Evolutionary conservation across 108 stramenopile genomes (phyloP).

Genomic region (Cyclotella cryptica): DNA sequence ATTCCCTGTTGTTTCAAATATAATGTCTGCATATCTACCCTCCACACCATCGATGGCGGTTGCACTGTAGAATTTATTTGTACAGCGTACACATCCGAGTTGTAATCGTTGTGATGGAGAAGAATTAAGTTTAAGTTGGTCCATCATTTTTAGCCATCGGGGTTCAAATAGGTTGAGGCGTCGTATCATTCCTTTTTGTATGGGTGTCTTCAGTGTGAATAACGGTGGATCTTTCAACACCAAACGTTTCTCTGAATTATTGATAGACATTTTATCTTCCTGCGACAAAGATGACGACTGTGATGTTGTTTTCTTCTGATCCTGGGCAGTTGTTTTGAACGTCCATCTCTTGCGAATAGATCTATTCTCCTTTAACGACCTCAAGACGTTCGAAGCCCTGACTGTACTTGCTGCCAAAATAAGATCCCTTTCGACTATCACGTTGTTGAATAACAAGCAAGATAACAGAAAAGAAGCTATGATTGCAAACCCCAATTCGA

Average conservation of each 20-base stretch:
- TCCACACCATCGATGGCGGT: conserved; percentile 49
- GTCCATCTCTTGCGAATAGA: conserved; percentile 63
- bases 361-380: conserved; percentile 40
- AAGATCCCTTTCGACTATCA: conserved; percentile 57
- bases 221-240: conserved; percentile 39
- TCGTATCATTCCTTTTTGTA: conserved; percentile 40
- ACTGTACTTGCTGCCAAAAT: conserved; percentile 50
- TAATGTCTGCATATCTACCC: conserved; percentile 62
- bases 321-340: conserved; percentile 29
- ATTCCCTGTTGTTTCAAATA: conserved; percentile 54
- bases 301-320: not conserved
- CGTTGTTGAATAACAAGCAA: conserved; percentile 58
- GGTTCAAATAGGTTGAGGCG: conserved; percentile 67
- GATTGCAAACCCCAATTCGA: conserved; percentile 34
- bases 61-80: conserved; percentile 69
- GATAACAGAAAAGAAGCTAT: conserved; percentile 50
- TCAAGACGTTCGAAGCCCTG: conserved; percentile 35
- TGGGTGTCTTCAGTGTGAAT: conserved; percentile 59
- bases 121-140: conserved; percentile 20
- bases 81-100: conserved; percentile 64
- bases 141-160: conserved; percentile 71
- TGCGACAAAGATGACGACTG: not conserved
- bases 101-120: not conserved
- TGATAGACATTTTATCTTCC: not conserved
- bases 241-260: not conserved